Evolutionary conservation across 441 rosid species (phyloP), one percentile per base, ranked within the genome.

Genomic region (Viola pubescens): DNA sequence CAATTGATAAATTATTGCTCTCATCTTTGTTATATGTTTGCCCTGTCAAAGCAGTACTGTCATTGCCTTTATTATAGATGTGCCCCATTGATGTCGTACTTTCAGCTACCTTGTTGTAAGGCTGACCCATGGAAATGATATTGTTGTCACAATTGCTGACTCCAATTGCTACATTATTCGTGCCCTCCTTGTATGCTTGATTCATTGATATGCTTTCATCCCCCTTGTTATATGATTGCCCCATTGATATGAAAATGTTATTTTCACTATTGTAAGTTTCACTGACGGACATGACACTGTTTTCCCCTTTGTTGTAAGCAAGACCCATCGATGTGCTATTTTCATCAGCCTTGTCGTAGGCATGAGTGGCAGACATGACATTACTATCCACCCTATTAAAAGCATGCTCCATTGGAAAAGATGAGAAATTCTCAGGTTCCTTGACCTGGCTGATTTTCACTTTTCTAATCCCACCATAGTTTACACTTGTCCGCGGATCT

Each of bases 391-490:
- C 65, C n/a, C 79, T 58, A 65, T 73, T 62, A 64, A 71, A 84
- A 40, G 50, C 61, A 70, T 64, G 66, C 52, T 82, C 83, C 69
- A 71, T 49, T 9, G 84, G 62, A 12, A 54, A 62, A 47, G 80
- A 68, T 72, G 78, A 66, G 61, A 42, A 47, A 71, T 70, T 70
- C 60, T 73, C 84, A n/a, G 73, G 51, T 50, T 82, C 89, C 74
- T 74, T 78, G 43, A 84, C 85, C 77, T 82, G 77, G 56, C 77
- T 82, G 55, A 84, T 82, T 73, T 79, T 82, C 44, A 81, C 94
- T 73, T 87, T 87, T 77, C 90, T 77, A 59, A 82, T 78, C 46
- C 87, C 88, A 39, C 82, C 80, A 75, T 58, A 77, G 70, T 74
- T 75, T 53, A 82, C 59, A 43, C 73, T 73, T 16, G 77, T 70